Percentiles rank a stretch among this genome's conserved stretches.
Conservation (phyloP, 257 asterid species). For the Solanum gracilifrons region DNA sequence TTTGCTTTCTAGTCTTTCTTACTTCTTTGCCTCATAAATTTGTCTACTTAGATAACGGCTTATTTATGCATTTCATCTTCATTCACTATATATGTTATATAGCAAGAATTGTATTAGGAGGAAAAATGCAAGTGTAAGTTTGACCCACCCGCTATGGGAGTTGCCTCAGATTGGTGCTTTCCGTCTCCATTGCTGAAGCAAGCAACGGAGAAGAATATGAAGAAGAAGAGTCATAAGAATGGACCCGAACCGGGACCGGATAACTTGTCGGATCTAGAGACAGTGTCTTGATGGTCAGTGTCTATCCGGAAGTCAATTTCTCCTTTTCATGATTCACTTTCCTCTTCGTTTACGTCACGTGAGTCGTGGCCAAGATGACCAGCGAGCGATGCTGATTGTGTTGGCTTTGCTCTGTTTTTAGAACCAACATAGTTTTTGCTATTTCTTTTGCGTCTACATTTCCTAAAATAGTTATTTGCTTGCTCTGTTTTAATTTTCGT, state of each 20-base stretch:
- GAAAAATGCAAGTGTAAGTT: background rate
- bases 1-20: background rate
- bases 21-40: background rate
- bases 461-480: too few species aligned
- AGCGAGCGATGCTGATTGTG: constrained; percentile 33
- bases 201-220: background rate
- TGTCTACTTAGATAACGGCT: background rate
- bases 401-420: constrained; percentile 38
- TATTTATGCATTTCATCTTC: background rate
- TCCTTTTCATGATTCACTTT: constrained; percentile 15
- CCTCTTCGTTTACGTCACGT: constrained; percentile 21
- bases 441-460: too few species aligned
- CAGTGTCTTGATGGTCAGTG: constrained; percentile 16
- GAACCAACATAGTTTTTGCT: background rate
- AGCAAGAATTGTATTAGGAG: too few species aligned
- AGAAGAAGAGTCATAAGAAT: background rate
- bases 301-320: constrained; percentile 39
- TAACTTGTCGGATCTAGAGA: background rate
- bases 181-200: background rate
- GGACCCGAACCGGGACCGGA: background rate
- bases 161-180: background rate
- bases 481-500: too few species aligned
- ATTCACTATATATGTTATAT: background rate
- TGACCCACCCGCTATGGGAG: background rate
- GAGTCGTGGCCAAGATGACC: constrained; percentile 28